Evolutionary conservation across 352 stramenopile species (phyloP), one percentile per base, ranked within the genome.

Genomic region (Phytophthora cryptogea): DNA sequence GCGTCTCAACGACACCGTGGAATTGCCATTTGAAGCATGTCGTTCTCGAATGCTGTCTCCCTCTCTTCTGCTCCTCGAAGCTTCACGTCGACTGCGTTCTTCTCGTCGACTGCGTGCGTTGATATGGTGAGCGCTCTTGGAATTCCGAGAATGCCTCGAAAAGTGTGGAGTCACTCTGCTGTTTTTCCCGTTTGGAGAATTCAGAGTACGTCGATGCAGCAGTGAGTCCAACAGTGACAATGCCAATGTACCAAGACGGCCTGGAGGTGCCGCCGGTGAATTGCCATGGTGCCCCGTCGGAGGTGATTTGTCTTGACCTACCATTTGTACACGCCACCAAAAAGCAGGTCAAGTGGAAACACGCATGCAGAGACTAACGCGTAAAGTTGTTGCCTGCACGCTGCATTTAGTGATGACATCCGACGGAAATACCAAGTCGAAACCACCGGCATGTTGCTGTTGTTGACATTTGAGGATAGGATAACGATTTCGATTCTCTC

Each of bases 141-240:
- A 44, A 45, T 48, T 59, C 20, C 59, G 45, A 23, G 63, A 31
- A 3, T 44, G 42, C 28, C 48, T 68, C 14, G 41, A 45, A 7
- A 39, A 47, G 10, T 41, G 44, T 5, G 65, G 53, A 8, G 11
- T n/a, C 20, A 72, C 59, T 35, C 55, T 69, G 16, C 26, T n/a
- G 52, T 59, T 48, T 30, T 50, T 63, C 20, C 26, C 32, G 9
- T 14, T 13, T 20, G 36, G 49, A 17, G 62, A 59, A 16, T 28
- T 54, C 3, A 49, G 26, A 10, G 35, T 55, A 4, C 40, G 23
- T 35, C 54, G 47, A 61, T 63, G 45, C 1, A 66, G 28, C 8
- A 73, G 10, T 9, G 65, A 28, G 13, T 62, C 65, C 32, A 73
- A 30, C 9, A 66, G 26, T 0, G 63, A 59, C 5, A 59, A 20